Conservation (phyloP, 106 monocot genomes). For the Iris macrosiphon region DNA sequence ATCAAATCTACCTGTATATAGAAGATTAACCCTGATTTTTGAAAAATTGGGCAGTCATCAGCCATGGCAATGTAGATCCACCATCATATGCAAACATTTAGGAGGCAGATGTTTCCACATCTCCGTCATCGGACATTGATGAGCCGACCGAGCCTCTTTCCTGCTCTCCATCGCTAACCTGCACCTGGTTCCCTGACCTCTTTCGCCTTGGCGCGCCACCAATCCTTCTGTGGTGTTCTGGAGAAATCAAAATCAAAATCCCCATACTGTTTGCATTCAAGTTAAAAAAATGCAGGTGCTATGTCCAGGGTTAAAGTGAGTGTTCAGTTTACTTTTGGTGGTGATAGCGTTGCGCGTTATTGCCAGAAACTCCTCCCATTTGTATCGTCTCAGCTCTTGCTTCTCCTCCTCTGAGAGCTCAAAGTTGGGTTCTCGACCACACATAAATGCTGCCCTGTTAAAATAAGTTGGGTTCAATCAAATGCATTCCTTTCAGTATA, state of each 20-base stretch:
- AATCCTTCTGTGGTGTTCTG: conserved; percentile 55
- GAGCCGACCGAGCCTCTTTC: conserved; percentile 16
- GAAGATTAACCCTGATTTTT: no score
- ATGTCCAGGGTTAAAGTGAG: no score
- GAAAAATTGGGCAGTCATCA: no score
- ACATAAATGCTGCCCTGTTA: conserved; percentile 85
- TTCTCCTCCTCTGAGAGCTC: conserved; percentile 74
- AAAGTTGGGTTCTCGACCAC: conserved; percentile 85
- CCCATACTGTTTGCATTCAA: no score
- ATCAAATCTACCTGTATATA: background rate
- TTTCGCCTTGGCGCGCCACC: conserved; percentile 18
- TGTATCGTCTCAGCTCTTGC: conserved; percentile 52
- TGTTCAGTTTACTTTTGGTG: conserved; percentile 50
- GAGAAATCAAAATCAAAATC: conserved; percentile 4
- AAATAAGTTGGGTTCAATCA: background rate
- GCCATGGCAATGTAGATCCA: no score
- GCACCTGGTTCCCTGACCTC: conserved; percentile 12
- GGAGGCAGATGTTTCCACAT: conserved; percentile 9
- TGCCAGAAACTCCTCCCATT: conserved; percentile 71
- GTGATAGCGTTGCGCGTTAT: conserved; percentile 63
- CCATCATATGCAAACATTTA: background rate
- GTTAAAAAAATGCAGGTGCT: no score
- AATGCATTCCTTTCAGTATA: no score
- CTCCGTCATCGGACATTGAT: conserved; percentile 21
- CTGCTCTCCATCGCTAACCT: conserved; percentile 16